These are phyloP conservation scores for Exophiala mesophila DNA, from an alignment of 2,329 filamentous ascomycete genomes.

Conservation along the genomic window DNA sequence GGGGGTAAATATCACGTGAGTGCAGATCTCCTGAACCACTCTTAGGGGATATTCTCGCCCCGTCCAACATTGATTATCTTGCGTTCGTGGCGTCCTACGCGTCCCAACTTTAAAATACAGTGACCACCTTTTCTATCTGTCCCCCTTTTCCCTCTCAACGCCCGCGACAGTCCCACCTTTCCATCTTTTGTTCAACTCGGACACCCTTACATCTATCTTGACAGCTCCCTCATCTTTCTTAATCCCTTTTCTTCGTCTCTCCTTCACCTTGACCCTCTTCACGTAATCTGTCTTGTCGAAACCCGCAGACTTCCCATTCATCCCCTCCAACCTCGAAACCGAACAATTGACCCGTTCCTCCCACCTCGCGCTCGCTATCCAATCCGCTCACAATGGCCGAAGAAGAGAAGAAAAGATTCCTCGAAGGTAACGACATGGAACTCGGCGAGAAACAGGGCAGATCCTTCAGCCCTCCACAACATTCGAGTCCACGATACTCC, in stretches of 20 bases:
- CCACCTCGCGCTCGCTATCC: not conserved
- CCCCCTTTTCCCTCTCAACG: not conserved
- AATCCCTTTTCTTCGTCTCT: not conserved
- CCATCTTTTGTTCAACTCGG: not conserved
- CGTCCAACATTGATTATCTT: too few relatives aligned
- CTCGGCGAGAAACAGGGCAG: conserved; percentile 59
- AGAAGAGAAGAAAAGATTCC: conserved; percentile 71
- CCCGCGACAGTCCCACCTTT: not conserved
- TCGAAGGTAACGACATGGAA: conserved; percentile 62
- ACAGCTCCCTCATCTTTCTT: not conserved
- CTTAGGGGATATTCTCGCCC: too few relatives aligned
- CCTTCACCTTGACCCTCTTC: not conserved
- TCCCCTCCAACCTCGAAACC: not conserved
- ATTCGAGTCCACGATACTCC: conserved; percentile 34
- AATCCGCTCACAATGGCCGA: conserved; percentile 62
- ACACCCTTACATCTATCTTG: not conserved
- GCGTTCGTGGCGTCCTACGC: not conserved
- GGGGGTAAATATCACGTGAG: too few relatives aligned
- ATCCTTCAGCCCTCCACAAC: conserved; percentile 37
- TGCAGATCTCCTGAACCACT: too few relatives aligned
- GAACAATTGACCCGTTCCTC: not conserved
- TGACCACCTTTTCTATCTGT: not conserved
- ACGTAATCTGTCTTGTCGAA: not conserved
- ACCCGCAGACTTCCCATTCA: not conserved
- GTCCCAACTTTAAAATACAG: not conserved